Evolutionary conservation across 176 grass and related monocot species (phyloP).

Genomic region (Oryza longistaminata): DNA sequence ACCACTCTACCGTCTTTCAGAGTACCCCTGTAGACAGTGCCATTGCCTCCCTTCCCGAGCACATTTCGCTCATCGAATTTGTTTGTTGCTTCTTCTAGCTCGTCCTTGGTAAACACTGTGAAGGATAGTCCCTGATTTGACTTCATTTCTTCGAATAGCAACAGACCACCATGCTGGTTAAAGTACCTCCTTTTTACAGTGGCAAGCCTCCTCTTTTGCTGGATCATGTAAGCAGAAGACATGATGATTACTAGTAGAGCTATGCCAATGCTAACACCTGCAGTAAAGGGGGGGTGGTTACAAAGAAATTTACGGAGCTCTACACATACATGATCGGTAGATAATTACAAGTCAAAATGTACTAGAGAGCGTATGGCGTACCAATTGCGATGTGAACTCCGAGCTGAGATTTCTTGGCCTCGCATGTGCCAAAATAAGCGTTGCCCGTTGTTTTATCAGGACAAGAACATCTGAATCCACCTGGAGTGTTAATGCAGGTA

Average conservation of each 20-base stretch:
- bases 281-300: not conserved
- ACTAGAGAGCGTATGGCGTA: not conserved
- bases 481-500: conserved; percentile 42
- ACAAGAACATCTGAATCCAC: conserved; percentile 48
- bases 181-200: conserved; percentile 32
- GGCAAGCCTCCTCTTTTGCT: conserved; percentile 32
- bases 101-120: conserved; percentile 43
- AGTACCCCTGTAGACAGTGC: conserved; percentile 48
- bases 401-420: conserved; percentile 7
- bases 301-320: too few species aligned
- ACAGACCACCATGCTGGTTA: conserved; percentile 38
- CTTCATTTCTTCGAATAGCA: conserved; percentile 34
- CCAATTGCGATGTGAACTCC: conserved; percentile 42
- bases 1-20: conserved; percentile 18
- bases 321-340: not conserved
- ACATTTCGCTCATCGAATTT: conserved; percentile 27
- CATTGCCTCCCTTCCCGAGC: conserved; percentile 40
- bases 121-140: conserved; percentile 38
- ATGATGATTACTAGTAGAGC: not conserved
- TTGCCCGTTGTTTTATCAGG: conserved; percentile 26
- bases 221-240: not conserved
- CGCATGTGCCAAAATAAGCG: conserved; percentile 23
- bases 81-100: conserved; percentile 42
- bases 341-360: not conserved
- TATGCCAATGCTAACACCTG: conserved; percentile 22